Evolutionary conservation across 495 filamentous ascomycete species (phyloP).

Genomic region (Penicillium maclennaniae): DNA sequence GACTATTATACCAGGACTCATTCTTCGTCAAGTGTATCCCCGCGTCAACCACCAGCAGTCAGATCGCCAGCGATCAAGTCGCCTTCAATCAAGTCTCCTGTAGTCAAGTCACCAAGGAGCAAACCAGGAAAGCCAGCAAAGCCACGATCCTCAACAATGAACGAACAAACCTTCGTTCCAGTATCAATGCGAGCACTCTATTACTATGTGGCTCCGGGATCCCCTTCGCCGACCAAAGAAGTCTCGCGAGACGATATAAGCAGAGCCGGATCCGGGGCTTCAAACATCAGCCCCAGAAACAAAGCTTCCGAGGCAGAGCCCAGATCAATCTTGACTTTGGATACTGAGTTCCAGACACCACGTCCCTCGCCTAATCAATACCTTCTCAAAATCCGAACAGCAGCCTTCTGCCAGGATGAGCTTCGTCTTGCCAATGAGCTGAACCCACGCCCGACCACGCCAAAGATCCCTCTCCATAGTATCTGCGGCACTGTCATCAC

Average conservation of each 20-base stretch:
- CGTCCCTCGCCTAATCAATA: slow-evolving; percentile 45
- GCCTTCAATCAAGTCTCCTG: neutral
- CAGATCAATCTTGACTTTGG: slow-evolving; percentile 22
- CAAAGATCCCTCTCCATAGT: slow-evolving; percentile 55
- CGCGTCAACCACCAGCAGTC: no score
- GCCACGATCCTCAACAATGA: slow-evolving; percentile 29
- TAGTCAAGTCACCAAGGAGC: neutral
- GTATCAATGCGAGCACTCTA: slow-evolving; percentile 41
- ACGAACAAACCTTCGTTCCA: slow-evolving; percentile 32
- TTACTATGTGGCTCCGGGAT: slow-evolving; percentile 25
- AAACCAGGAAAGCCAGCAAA: slow-evolving; percentile 19
- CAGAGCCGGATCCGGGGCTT: slow-evolving; percentile 1
- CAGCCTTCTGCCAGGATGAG: slow-evolving; percentile 56
- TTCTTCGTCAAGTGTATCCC: neutral
- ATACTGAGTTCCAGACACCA: slow-evolving; percentile 37
- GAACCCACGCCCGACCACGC: slow-evolving; percentile 40
- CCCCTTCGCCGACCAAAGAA: neutral
- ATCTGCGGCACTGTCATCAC: slow-evolving; percentile 51
- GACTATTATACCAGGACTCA: neutral
- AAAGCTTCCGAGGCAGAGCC: slow-evolving; percentile 14
- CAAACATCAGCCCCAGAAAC: slow-evolving; percentile 1
- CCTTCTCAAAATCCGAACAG: slow-evolving; percentile 55
- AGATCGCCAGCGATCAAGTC: neutral
- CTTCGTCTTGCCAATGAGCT: slow-evolving; percentile 40
- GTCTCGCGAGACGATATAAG: neutral